Evolutionary conservation across 441 rosid species (phyloP).

Genomic region (Gossypium schwendimanii): DNA sequence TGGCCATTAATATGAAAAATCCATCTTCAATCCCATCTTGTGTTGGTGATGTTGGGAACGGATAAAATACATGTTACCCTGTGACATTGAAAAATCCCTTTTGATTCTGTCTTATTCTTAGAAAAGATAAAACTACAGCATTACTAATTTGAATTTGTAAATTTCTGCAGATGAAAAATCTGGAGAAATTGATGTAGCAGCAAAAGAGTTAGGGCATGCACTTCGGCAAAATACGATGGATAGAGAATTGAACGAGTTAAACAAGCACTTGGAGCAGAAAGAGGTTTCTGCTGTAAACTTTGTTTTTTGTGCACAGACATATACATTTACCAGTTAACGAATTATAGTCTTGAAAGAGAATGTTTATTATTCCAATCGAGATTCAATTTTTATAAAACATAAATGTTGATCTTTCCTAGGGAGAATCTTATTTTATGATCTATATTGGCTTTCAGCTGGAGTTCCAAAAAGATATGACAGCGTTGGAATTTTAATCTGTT

Average conservation of each 20-base stretch:
- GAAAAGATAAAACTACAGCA: neutral
- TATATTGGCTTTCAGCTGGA: neutral
- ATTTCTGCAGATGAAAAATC: conserved; percentile 34
- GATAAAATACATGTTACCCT: conserved; percentile 1
- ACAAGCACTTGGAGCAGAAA: conserved; percentile 60
- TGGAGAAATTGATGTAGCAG: conserved; percentile 48
- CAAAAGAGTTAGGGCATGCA: conserved; percentile 61
- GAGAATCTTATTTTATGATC: neutral
- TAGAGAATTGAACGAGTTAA: conserved; percentile 52
- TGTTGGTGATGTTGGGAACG: neutral
- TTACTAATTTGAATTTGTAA: neutral
- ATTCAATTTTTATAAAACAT: neutral
- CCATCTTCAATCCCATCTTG: neutral
- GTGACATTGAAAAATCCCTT: conserved; percentile 9
- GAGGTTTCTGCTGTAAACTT: conserved; percentile 36
- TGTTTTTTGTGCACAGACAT: conserved; percentile 10
- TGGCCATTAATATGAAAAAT: neutral
- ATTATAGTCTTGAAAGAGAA: conserved; percentile 3
- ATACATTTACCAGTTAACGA: neutral
- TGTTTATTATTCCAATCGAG: neutral
- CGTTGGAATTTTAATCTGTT: neutral
- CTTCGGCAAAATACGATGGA: conserved; percentile 53
- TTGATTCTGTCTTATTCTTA: neutral
- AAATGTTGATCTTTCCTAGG: neutral
- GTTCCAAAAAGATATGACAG: neutral